These are phyloP conservation scores for Boletus smithii DNA, from an alignment of 1,284 basidiomycete genomes.

Conservation along the genomic window DNA sequence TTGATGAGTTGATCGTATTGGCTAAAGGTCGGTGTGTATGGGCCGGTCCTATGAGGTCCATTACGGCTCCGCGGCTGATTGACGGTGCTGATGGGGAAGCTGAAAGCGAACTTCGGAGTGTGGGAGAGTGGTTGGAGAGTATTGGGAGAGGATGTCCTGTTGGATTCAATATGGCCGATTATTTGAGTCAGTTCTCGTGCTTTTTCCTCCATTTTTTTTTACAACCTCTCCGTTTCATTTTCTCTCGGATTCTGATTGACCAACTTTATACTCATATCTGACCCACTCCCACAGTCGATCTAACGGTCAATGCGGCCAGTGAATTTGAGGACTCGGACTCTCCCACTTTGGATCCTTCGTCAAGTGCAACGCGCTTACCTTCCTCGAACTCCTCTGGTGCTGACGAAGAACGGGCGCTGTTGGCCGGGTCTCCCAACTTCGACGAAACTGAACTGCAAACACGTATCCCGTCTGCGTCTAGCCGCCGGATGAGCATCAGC, in stretches of 20 bases:
- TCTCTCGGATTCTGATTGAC: too few relatives aligned
- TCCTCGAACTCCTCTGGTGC: conserved; percentile 40
- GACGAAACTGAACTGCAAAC: conserved; percentile 57
- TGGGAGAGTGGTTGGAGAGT: conserved; percentile 69
- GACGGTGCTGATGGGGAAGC: conserved; percentile 57
- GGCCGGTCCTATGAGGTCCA: conserved; percentile 30
- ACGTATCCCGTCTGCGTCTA: conserved; percentile 27
- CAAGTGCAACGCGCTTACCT: conserved; percentile 33
- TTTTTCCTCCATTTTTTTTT: not conserved
- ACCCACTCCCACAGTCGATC: conserved; percentile 55
- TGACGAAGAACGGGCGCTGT: conserved; percentile 61
- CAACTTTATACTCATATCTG: conserved; percentile 7
- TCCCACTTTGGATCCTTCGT: conserved; percentile 36
- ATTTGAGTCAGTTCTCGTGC: conserved; percentile 63
- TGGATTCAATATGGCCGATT: conserved; percentile 98
- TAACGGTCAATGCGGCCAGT: conserved; percentile 75
- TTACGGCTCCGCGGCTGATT: conserved; percentile 7
- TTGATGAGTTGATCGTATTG: conserved; percentile 88
- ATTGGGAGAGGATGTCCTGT: conserved; percentile 85
- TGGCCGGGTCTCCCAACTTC: conserved; percentile 34
- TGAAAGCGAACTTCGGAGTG: conserved; percentile 54
- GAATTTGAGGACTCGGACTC: conserved; percentile 42
- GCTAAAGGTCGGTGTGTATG: conserved; percentile 58
- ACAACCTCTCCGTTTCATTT: not conserved
- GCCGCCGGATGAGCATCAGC: conserved; percentile 41